Evolutionary conservation across 306 rosid species (phyloP), one percentile per base, ranked within the genome.

Genomic region (Crotalaria pallida): DNA sequence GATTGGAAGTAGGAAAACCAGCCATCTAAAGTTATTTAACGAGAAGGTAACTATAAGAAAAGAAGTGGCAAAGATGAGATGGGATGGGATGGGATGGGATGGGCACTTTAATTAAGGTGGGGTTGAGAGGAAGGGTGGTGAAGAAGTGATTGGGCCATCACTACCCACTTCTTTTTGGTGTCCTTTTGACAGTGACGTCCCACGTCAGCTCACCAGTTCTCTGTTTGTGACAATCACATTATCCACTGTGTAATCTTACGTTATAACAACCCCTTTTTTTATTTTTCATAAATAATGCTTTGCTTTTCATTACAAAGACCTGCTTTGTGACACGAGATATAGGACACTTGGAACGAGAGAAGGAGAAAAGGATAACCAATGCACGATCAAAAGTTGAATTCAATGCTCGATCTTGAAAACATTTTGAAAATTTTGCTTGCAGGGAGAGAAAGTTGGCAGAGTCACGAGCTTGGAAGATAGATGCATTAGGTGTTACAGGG

Each of bases 201-300:
- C 79, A 83, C 87, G 83, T 85, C 90, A 85, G 84, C 84, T 75
- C 85, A 84, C 83, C 71, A 70, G 83, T 67, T 79, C 83, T 80
- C 21, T 21, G 17, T 22, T 19, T 0, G 0, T 0, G 3, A 88
- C 81, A 85, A 85, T 80, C 44, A 57, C 6, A 40, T 11, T 13
- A 10, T 27, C 15, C 72, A 29, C 53, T 82, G 79, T 80, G 84
- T 34, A 40, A n/a, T n/a, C n/a, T n/a, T n/a, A n/a, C n/a, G n/a
- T n/a, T n/a, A n/a, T n/a, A n/a, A n/a, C n/a, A n/a, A n/a, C n/a
- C n/a, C n/a, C n/a, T n/a, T n/a, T n/a, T n/a, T n/a, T n/a, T n/a
- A n/a, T n/a, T n/a, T n/a, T n/a, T n/a, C n/a, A n/a, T n/a, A n/a
- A n/a, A n/a, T n/a, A n/a, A 13, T 77, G 78, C 5, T 40, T 40